Evolutionary conservation across 2,329 filamentous ascomycete genomes (phyloP), one percentile per base, ranked within the genome.

Genomic region (Ceratocystis cubensis): DNA sequence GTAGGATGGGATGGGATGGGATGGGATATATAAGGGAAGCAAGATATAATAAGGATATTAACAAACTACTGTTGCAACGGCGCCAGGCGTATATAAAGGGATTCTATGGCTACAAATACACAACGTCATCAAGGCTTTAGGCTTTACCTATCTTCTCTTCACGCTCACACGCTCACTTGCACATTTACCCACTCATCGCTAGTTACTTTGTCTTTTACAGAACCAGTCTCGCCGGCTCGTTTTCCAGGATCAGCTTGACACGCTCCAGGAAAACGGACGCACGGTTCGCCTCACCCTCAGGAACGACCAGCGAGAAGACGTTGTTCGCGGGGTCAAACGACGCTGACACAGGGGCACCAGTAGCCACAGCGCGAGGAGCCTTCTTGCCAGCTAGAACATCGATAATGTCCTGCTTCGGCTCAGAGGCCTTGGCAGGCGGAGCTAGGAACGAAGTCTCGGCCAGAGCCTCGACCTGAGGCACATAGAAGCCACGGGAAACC

Each of bases 191-290:
- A 10, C 48, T 53, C 48, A 28, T 25, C 15, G 48, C 22, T 53
- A 25, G 20, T 25, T 53, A 37, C 37, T 41, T 41, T 41, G 17
- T 30, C 67, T 63, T 68, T 80, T 75, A 86, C 74, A 86, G 72
- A 61, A 95, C 84, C 72, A 96, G 76, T 72, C 86, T 82, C 44
- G 86, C 89, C 15, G 91, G 90, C 76, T 94, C 88, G 70, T 84
- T 81, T 76, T 95, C 90, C 71, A 99, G 76, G 30, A 93, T 86
- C 59, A 81, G 78, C 84, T 96, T 96, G 73, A 96, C 83, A 71
- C 90, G 84, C 77, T 93, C 88, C 70, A 99, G 76, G 78, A 96
- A 99, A 10, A 87, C 81, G 72, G 84, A 81, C 15, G 90, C 94
- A 72, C 91, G 82, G 78, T 86, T 84, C 81, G 92, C 88, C 75